A percentile compares a stretch with the other conserved stretches of the same genome.
These are phyloP conservation scores for Podaxis pistillaris DNA, from an alignment of 768 basidiomycete genomes.

Conservation along the genomic window DNA sequence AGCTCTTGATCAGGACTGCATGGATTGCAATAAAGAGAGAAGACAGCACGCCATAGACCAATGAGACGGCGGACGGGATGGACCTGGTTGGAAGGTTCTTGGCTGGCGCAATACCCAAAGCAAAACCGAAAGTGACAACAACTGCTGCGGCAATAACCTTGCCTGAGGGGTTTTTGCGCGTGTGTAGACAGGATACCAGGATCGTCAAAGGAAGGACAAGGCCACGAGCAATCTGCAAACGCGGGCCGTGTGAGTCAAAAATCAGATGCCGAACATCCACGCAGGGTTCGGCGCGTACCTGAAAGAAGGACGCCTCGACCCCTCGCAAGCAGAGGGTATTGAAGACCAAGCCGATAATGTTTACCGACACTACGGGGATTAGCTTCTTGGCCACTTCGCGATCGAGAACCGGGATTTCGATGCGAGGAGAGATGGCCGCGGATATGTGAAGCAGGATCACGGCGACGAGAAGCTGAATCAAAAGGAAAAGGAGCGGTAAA, in stretches of 20 bases:
- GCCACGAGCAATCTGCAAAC: constrained; percentile 74
- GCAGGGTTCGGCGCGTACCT: constrained; percentile 37
- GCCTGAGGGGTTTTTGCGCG: constrained; percentile 49
- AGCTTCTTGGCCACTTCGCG: constrained; percentile 54
- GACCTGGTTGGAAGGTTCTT: constrained; percentile 37
- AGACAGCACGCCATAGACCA: constrained; percentile 69
- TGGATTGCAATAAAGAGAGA: constrained; percentile 77
- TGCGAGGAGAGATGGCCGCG: constrained; percentile 42
- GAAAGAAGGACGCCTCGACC: constrained; percentile 82
- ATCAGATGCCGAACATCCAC: not conserved
- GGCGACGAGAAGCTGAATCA: constrained; percentile 67
- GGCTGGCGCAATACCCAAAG: constrained; percentile 69
- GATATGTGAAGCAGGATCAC: constrained; percentile 61
- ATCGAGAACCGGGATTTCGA: constrained; percentile 59
- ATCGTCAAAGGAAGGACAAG: constrained; percentile 84
- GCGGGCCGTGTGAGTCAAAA: not conserved
- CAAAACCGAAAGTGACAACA: constrained; percentile 73
- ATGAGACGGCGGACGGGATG: constrained; percentile 52
- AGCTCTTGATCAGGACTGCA: constrained; percentile 71
- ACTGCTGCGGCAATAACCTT: constrained; percentile 58
- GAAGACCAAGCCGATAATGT: constrained; percentile 75
- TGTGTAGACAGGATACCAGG: constrained; percentile 60
- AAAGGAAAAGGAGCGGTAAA: constrained; percentile 65
- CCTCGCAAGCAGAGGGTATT: constrained; percentile 76
- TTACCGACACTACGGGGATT: constrained; percentile 61